phyloP scores from a whole-genome alignment of 164 flowering plant genomes.

The Aristolochia contorta region DNA sequence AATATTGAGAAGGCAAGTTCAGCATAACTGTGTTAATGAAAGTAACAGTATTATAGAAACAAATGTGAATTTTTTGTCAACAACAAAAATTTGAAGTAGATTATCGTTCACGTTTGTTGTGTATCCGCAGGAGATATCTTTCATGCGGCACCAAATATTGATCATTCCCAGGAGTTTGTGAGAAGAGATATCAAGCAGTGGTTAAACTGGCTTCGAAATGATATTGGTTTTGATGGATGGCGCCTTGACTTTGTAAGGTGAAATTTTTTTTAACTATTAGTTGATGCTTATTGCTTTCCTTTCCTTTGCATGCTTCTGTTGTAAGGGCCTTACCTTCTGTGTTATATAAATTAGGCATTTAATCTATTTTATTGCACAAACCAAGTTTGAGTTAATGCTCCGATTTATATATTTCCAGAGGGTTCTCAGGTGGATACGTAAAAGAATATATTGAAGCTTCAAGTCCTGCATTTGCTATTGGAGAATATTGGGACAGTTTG shows the following conservation, averaged over 20 bases:
- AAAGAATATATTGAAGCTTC: constrained; percentile 53
- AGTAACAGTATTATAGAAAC: too few species aligned
- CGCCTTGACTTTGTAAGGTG: constrained; percentile 62
- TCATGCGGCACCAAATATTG: constrained; percentile 61
- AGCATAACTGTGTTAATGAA: too few species aligned
- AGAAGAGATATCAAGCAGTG: constrained; percentile 43
- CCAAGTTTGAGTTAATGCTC: too few species aligned
- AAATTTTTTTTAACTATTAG: background rate
- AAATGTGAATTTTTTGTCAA: background rate
- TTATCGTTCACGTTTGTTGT: background rate
- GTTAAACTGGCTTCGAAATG: constrained; percentile 53
- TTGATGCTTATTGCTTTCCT: background rate
- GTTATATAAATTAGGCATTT: background rate
- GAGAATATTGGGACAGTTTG: constrained; percentile 64
- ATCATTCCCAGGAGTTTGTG: constrained; percentile 59
- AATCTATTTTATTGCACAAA: too few species aligned
- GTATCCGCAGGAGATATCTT: constrained; percentile 38
- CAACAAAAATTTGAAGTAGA: background rate
- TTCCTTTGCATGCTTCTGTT: background rate
- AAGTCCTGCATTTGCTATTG: constrained; percentile 55
- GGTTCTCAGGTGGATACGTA: constrained; percentile 49
- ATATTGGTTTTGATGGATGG: constrained; percentile 63
- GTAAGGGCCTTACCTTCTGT: background rate
- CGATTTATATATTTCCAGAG: constrained; percentile 19
- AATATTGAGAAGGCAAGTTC: too few species aligned